Evolutionary conservation across 257 asterid genomes (phyloP).

Genomic region (Anisodus tanguticus): DNA sequence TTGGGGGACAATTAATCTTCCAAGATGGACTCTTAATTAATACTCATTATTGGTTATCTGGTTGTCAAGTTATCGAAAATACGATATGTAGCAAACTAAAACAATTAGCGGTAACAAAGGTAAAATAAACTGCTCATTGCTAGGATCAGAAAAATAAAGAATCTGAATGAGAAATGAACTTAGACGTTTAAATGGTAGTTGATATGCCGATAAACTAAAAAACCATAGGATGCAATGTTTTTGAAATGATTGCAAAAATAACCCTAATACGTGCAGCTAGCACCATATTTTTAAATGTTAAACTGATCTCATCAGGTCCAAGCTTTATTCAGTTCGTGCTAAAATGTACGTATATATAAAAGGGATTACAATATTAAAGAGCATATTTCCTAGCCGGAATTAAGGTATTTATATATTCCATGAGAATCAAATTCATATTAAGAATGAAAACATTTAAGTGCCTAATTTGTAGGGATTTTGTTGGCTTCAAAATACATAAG

Average conservation of each 20-base stretch:
- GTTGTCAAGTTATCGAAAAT: neutral
- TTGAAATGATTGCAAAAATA: neutral
- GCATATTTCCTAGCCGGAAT: neutral
- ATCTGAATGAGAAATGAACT: no score
- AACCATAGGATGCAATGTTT: conserved; percentile 7
- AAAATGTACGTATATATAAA: no score
- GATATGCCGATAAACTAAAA: neutral
- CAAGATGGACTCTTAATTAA: neutral
- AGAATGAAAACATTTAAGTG: neutral
- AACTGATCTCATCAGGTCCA: no score
- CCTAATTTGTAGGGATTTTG: no score
- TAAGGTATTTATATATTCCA: neutral
- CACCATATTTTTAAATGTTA: neutral
- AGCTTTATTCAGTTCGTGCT: no score
- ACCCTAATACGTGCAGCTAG: neutral
- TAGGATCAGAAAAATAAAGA: no score
- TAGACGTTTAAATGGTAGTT: neutral
- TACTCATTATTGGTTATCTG: neutral
- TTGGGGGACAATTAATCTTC: neutral
- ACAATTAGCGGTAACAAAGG: conserved; percentile 13
- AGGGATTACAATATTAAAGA: no score
- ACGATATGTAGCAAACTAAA: neutral
- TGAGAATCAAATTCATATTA: neutral
- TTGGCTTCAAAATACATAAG: no score
- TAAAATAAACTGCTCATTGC: neutral